Evolutionary conservation across 1,284 basidiomycete species (phyloP).

Genomic region (Tilletia walkeri): DNA sequence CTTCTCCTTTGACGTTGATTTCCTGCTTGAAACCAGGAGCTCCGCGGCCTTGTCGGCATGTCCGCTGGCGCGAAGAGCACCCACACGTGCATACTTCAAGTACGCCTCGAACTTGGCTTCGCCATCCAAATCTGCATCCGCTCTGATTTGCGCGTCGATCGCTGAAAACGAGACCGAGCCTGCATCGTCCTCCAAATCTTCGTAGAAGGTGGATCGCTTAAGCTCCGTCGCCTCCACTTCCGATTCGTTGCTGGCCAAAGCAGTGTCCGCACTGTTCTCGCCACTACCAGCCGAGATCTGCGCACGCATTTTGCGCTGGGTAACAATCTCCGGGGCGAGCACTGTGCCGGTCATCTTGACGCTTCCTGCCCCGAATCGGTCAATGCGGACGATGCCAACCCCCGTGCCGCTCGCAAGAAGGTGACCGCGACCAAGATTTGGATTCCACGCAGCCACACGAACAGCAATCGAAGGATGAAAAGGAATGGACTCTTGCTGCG

Average conservation of each 20-base stretch:
- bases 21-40: too few species aligned
- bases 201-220: too few species aligned
- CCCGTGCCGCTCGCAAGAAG: slow-evolving; percentile 6
- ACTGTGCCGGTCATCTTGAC: not conserved
- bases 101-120: too few species aligned
- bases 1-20: too few species aligned
- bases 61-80: too few species aligned
- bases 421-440: not conserved
- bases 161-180: not conserved
- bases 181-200: too few species aligned
- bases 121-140: not conserved
- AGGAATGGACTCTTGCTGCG: not conserved
- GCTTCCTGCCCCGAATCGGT: not conserved
- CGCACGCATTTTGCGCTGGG: not conserved
- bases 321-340: not conserved
- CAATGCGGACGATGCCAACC: not conserved
- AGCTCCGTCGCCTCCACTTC: too few species aligned
- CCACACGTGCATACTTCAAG: too few species aligned
- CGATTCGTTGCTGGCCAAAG: too few species aligned
- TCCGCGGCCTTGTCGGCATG: too few species aligned
- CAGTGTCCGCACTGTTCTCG: too few species aligned
- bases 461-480: slow-evolving; percentile 12
- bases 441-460: not conserved
- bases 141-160: not conserved
- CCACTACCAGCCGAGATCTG: too few species aligned